phyloP scores from a whole-genome alignment of 208 protist genomes.

The Angomonas ambiguus region DNA sequence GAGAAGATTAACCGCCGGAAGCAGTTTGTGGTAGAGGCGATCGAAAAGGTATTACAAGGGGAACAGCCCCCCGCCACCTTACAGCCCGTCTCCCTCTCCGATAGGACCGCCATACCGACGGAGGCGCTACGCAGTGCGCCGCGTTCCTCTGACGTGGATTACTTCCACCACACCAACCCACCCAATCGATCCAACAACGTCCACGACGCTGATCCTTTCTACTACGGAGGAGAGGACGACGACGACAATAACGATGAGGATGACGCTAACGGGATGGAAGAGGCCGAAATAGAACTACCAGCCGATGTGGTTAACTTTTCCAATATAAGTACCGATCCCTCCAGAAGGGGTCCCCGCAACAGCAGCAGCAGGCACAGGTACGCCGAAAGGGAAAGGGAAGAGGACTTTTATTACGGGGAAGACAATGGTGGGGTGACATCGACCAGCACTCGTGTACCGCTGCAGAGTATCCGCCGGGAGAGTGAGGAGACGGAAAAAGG shows the following conservation, averaged over 20 bases:
- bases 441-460: neutral
- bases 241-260: neutral
- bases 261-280: neutral
- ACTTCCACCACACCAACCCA: neutral
- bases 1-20: slow-evolving; percentile 26
- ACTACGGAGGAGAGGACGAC: neutral
- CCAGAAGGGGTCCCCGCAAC: too few relatives aligned
- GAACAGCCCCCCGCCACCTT: neutral
- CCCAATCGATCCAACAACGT: neutral
- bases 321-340: neutral
- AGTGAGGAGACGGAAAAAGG: neutral
- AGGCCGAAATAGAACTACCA: neutral
- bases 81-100: neutral
- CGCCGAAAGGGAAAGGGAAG: neutral
- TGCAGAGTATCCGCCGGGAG: neutral
- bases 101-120: neutral
- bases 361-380: neutral
- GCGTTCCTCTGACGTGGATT: neutral
- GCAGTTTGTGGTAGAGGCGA: slow-evolving; percentile 52
- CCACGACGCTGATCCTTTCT: neutral
- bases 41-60: slow-evolving; percentile 38
- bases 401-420: neutral
- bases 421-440: neutral
- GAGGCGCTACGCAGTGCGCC: neutral
- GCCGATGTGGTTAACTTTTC: neutral